Percentiles rank a stretch among this genome's conserved stretches.
Conservation (phyloP, 2,329 filamentous ascomycete species). For the Penicillium paneum region DNA sequence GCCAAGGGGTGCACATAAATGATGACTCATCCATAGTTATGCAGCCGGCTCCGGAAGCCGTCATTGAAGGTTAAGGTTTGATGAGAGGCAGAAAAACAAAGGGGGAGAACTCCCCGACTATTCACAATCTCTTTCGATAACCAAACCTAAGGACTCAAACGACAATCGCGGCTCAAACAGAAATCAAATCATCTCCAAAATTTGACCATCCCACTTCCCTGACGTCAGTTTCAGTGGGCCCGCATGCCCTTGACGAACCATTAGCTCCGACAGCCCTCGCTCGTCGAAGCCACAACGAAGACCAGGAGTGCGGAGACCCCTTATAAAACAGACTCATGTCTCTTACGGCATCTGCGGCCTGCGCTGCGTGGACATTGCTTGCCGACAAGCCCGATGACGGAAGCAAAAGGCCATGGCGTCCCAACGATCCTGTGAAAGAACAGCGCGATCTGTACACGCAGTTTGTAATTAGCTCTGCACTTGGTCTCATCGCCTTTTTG, state of each 20-base stretch:
- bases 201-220: constrained; percentile 10
- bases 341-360: constrained; percentile 27
- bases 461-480: constrained; percentile 42
- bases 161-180: background rate
- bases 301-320: background rate
- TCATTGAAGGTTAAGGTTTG: constrained; percentile 6
- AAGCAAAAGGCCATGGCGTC: constrained; percentile 22
- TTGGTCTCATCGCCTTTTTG: constrained; percentile 45
- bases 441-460: constrained; percentile 45
- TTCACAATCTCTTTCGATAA: background rate
- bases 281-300: constrained; percentile 1
- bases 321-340: constrained; percentile 26
- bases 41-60: background rate
- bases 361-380: constrained; percentile 21
- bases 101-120: background rate
- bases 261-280: constrained; percentile 9
- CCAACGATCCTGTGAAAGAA: constrained; percentile 29
- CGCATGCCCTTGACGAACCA: constrained; percentile 8
- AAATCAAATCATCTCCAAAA: background rate
- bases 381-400: constrained; percentile 18
- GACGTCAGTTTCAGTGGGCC: constrained; percentile 25
- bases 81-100: constrained; percentile 5
- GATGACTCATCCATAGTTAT: constrained; percentile 1
- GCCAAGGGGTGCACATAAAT: background rate
- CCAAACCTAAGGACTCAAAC: background rate